Evolutionary conservation across 1,139 yeast species (phyloP).

Genomic region (Geotrichum candidum): DNA sequence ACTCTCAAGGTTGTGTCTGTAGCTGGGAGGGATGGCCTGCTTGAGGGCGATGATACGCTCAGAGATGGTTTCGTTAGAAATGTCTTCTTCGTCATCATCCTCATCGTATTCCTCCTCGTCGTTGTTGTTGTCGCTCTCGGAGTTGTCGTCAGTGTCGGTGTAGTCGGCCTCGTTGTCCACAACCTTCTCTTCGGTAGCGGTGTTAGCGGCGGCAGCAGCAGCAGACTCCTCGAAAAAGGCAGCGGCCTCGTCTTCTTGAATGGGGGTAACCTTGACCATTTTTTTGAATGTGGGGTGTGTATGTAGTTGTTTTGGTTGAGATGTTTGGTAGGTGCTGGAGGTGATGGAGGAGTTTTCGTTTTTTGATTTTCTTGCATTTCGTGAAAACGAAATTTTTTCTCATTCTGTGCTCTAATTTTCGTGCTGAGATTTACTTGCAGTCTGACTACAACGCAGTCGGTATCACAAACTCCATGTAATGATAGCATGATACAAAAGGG

Average conservation of each 20-base stretch:
- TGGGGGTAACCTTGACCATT: slow-evolving; percentile 73
- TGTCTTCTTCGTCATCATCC: slow-evolving; percentile 67
- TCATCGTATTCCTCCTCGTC: slow-evolving; percentile 46
- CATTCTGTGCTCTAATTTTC: neutral
- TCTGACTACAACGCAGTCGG: neutral
- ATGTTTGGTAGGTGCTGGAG: neutral
- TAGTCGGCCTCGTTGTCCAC: slow-evolving; percentile 32
- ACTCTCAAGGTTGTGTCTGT: slow-evolving; percentile 49
- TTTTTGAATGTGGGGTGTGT: slow-evolving; percentile 1
- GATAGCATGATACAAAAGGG: neutral
- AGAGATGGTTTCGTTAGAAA: slow-evolving; percentile 71
- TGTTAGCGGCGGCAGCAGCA: slow-evolving; percentile 13
- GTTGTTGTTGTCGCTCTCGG: slow-evolving; percentile 27
- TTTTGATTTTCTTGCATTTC: neutral
- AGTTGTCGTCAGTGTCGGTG: slow-evolving; percentile 34
- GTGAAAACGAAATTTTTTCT: neutral
- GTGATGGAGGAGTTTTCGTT: neutral
- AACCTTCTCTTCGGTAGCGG: slow-evolving; percentile 19
- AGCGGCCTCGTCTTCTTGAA: slow-evolving; percentile 37
- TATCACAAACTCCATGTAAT: neutral
- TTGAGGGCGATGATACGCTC: slow-evolving; percentile 88
- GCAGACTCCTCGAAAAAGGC: slow-evolving; percentile 15
- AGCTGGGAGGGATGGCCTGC: slow-evolving; percentile 86
- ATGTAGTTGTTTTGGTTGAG: neutral
- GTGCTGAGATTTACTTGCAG: neutral